Conservation (phyloP, 192 early-diverging fungal genomes). For the Coemansia javaensis region DNA sequence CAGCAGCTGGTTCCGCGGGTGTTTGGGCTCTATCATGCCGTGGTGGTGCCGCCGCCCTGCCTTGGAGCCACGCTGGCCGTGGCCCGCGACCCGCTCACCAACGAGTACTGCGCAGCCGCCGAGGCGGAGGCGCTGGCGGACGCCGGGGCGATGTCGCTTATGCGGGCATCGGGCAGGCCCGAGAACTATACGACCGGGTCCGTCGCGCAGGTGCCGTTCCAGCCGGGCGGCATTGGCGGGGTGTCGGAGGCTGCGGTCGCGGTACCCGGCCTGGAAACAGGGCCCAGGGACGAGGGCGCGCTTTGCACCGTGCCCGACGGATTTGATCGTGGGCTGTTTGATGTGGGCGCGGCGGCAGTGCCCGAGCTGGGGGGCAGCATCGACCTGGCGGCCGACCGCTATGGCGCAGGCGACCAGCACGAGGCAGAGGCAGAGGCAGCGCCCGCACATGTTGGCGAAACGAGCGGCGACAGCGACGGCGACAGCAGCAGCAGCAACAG, state of each 20-base stretch:
- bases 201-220: slow-evolving; percentile 35
- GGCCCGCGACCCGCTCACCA: slow-evolving; percentile 33
- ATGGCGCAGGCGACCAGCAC: slow-evolving; percentile 5
- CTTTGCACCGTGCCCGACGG: slow-evolving; percentile 39
- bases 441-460: background rate
- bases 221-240: slow-evolving; percentile 31
- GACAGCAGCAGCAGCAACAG: background rate
- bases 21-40: slow-evolving; percentile 15
- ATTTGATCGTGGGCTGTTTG: slow-evolving; percentile 39
- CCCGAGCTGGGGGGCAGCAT: background rate
- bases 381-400: slow-evolving; percentile 25
- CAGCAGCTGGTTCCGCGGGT: slow-evolving; percentile 12
- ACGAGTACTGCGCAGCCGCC: slow-evolving; percentile 26
- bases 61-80: slow-evolving; percentile 20
- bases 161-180: slow-evolving; percentile 14
- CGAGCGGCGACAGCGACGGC: too few relatives aligned
- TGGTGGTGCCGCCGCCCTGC: slow-evolving; percentile 19
- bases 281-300: slow-evolving; percentile 2
- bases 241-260: background rate
- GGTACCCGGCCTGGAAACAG: background rate
- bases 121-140: slow-evolving; percentile 9
- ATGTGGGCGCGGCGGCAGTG: slow-evolving; percentile 4
- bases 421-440: background rate
- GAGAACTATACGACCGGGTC: slow-evolving; percentile 32
- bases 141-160: slow-evolving; percentile 33